A percentile compares a stretch with the other conserved stretches of the same genome.
Evolutionary conservation across 2,329 filamentous ascomycete species (phyloP).

Genomic region (Fusarium chlamydosporum): DNA sequence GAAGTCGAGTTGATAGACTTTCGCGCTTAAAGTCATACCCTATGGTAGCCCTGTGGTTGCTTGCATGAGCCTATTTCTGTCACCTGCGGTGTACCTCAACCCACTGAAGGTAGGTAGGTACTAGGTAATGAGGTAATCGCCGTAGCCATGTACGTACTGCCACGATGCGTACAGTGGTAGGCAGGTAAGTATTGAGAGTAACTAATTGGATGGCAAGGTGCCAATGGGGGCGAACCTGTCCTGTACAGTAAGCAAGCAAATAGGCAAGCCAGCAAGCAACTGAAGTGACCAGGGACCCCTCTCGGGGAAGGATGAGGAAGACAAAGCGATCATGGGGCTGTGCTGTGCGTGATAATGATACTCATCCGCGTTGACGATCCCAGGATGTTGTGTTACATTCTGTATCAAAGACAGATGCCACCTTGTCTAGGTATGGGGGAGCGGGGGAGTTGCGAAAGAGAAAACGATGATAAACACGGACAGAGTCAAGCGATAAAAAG

Average conservation of each 20-base stretch:
- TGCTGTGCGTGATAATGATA: constrained; percentile 41
- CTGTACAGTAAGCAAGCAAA: constrained; percentile 32
- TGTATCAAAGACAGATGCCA: constrained; percentile 13
- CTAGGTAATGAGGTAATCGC: no score
- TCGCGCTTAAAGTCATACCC: constrained; percentile 26
- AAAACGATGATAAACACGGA: constrained; percentile 19
- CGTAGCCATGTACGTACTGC: constrained; percentile 5
- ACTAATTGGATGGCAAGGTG: constrained; percentile 27
- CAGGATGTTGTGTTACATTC: constrained; percentile 32
- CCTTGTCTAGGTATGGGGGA: constrained; percentile 21
- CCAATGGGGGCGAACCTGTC: constrained; percentile 26
- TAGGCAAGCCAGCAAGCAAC: constrained; percentile 18
- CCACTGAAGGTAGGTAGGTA: no score
- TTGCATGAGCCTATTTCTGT: constrained; percentile 34
- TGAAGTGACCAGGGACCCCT: constrained; percentile 1
- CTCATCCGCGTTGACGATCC: constrained; percentile 26
- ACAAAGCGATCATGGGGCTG: constrained; percentile 36
- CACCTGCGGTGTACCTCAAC: constrained; percentile 26
- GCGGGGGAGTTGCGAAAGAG: constrained; percentile 14
- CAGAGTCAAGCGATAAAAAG: constrained; percentile 6
- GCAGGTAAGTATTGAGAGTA: neutral
- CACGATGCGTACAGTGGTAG: neutral
- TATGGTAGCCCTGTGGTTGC: constrained; percentile 30
- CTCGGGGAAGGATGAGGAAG: constrained; percentile 12
- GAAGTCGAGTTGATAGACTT: constrained; percentile 22